Evolutionary conservation across 805 yeast genomes (phyloP).

Genomic region (Schwanniomyces vanrijiae): DNA sequence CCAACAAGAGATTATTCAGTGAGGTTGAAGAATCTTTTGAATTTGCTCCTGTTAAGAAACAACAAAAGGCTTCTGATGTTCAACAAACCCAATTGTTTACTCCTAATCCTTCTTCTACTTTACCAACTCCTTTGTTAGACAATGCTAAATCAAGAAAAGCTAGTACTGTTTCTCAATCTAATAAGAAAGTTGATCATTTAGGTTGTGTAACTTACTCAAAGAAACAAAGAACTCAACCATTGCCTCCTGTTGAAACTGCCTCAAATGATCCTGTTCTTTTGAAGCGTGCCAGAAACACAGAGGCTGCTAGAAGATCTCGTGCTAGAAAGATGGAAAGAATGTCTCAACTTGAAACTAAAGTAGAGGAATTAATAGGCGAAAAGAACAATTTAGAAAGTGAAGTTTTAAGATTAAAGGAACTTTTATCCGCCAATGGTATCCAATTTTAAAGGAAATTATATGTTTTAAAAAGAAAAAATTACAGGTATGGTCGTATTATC

Average conservation of each 20-base stretch:
- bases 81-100: constrained; percentile 23
- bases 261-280: constrained; percentile 63
- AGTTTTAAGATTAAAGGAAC: constrained; percentile 55
- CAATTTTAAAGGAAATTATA: constrained; percentile 5
- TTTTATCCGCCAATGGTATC: constrained; percentile 36
- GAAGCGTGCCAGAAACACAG: constrained; percentile 96
- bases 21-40: constrained; percentile 28
- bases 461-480: not conserved
- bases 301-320: constrained; percentile 93
- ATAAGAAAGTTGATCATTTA: constrained; percentile 57
- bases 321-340: constrained; percentile 91
- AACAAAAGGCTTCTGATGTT: not conserved
- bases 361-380: constrained; percentile 58
- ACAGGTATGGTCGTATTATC: not conserved
- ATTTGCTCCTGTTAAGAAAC: constrained; percentile 12
- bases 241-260: constrained; percentile 63
- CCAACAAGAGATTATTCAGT: constrained; percentile 18
- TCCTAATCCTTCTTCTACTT: constrained; percentile 29
- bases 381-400: constrained; percentile 65
- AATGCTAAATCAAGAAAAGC: constrained; percentile 5
- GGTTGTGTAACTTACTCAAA: constrained; percentile 78
- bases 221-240: constrained; percentile 71
- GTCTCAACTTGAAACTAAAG: constrained; percentile 76
- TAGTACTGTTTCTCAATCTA: constrained; percentile 2
- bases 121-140: constrained; percentile 34